Base-by-base conservation (phyloP, 495 filamentous ascomycete genomes). In the Bacidia gigantensis region DNA sequence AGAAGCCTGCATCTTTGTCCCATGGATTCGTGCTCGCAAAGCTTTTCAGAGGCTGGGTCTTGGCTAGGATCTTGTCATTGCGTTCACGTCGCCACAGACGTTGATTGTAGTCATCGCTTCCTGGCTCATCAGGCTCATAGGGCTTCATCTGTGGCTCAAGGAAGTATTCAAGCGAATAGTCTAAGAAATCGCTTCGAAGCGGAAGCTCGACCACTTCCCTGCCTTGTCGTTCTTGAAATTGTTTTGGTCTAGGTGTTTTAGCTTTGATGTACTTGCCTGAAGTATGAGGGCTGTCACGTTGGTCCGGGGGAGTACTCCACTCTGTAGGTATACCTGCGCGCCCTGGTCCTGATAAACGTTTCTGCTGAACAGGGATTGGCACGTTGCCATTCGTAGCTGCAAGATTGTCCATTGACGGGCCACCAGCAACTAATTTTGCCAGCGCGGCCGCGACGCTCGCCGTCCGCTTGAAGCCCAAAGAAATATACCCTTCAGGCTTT, bases 71-170 rank as follows among this genome's bases (percentile, higher is more conserved):
- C 46, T 77, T 81, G 62, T 99, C 92, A 58, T 99, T 99, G 39
- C 92, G 83, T 45, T 86, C 82, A 50, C 92, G 76, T 47, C 92
- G 76, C 93, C 93, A 99, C 2, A 99, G 72, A 18, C 92, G 80
- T 58, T 88, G 78, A 63, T 99, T 99, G 67, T 99, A 97, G 60
- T 97, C 89, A n/a, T 86, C 81, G 57, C 87, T 94, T 11, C 92
- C 92, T 20, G 92, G 92, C 65, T 99, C 92, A 55, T 99, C 92
- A 23, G 89, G 84, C 59, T 99, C 92, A 49, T 83, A 86, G 12
- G 86, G 82, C 61, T 90, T 92, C 92, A 99, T 99, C 67, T 99
- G 92, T 40, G 93, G 93, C 66, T 99, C 89, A 41, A 92, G 86
- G 77, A 96, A 99, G 64, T 99, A 97, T 70, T 96, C 90, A 56